Evolutionary conservation across 192 early-diverging fungal genomes (phyloP), one percentile per base, ranked within the genome.

Genomic region (Backusella liffmaniae): DNA sequence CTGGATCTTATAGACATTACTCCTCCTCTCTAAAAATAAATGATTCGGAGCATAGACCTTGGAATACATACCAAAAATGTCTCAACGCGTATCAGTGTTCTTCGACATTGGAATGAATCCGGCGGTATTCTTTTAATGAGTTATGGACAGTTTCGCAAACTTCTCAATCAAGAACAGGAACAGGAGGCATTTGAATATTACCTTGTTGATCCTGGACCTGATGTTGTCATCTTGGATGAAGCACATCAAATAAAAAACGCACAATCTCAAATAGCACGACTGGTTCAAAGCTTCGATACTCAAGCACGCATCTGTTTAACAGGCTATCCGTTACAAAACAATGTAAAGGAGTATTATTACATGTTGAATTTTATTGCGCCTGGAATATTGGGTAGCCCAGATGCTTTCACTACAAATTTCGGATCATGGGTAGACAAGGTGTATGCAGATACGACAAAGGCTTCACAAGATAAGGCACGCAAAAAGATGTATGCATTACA

Each of bases 281-380:
- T 71, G 0, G 56, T 88, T 12, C 83, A 79, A 30, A 21, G 73
- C 35, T 73, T 96, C 1, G 26, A 82, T 35, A 94, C 93, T 1
- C 80, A 69, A 5, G 85, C 86, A 6, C 83, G 94, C 42, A 78
- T 97, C 26, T 91, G 90, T 56, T 75, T 97, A 73, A 96, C 96
- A 1, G 96, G 96, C 0, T 92, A 88, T 41, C 96, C 96, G 1
- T 82, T 97, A 35, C 96, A 97, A 75, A 97, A 97, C 74, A 87
- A 90, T 42, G 74, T 97, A 30, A 86, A 83, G 46, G 94, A 95
- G 78, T 96, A 93, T 73, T 93, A 88, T 87, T 87, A 83, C 56
- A 92, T 93, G 93, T 86, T 96, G 16, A 81, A 96, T 72, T 95
- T 95, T 77, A 88, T 91, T 32, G 86, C 80, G 0, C 88, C 92